phyloP scores from a whole-genome alignment of 345 rosid species.

The Hevea brasiliensis region DNA sequence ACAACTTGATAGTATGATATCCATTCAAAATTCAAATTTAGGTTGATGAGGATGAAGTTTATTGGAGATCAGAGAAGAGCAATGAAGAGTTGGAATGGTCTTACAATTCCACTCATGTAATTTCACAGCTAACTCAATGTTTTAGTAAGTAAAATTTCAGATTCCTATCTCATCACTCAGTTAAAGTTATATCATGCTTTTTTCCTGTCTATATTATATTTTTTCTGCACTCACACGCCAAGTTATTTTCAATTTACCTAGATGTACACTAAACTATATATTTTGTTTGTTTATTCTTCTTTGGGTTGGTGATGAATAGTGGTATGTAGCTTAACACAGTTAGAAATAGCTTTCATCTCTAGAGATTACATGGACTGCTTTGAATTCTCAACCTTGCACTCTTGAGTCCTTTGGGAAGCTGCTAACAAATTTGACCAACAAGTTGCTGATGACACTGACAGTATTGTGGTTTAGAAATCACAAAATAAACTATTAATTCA shows the following conservation, averaged over 20 bases:
- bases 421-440: background rate
- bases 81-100: slow-evolving; percentile 76
- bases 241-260: background rate
- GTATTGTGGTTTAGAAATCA: background rate
- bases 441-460: background rate
- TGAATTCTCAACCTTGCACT: background rate
- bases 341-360: background rate
- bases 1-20: slow-evolving; percentile 17
- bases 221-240: background rate
- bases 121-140: slow-evolving; percentile 63
- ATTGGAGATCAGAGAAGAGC: slow-evolving; percentile 68
- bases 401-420: background rate
- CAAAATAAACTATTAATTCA: background rate
- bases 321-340: background rate
- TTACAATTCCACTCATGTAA: slow-evolving; percentile 55
- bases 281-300: background rate
- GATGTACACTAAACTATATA: background rate
- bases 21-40: slow-evolving; percentile 37
- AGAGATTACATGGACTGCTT: background rate
- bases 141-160: slow-evolving; percentile 54
- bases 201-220: background rate
- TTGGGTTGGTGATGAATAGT: background rate
- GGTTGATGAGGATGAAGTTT: slow-evolving; percentile 90
- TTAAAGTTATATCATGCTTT: background rate
- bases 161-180: background rate